Conservation (phyloP, 768 basidiomycete species). For the Psilocybe sp. region DNA sequence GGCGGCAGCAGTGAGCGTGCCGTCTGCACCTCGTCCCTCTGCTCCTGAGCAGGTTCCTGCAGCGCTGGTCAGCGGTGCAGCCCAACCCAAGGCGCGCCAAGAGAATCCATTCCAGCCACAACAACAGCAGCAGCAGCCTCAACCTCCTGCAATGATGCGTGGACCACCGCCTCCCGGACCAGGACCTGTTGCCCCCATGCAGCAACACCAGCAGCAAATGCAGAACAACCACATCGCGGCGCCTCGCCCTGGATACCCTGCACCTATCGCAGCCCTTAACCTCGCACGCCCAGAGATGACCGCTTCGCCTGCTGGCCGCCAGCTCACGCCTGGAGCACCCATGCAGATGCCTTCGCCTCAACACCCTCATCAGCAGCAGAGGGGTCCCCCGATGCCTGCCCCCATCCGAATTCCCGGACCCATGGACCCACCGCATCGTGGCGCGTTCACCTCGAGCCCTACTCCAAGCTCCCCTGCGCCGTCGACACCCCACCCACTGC, state of each 20-base stretch:
- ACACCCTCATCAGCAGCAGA: neutral
- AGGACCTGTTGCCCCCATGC: neutral
- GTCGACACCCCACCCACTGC: constrained; percentile 67
- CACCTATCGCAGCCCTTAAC: constrained; percentile 64
- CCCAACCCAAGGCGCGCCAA: neutral
- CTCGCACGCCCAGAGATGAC: constrained; percentile 47
- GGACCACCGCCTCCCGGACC: neutral
- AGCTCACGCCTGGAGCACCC: constrained; percentile 15
- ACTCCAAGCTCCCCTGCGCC: constrained; percentile 22
- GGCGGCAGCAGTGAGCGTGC: constrained; percentile 14
- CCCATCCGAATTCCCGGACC: constrained; percentile 4
- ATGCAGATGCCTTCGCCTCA: constrained; percentile 2
- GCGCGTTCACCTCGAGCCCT: constrained; percentile 8
- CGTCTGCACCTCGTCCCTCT: neutral
- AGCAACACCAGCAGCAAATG: neutral
- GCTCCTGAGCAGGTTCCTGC: neutral
- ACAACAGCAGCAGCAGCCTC: constrained; percentile 6
- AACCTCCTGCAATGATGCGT: neutral
- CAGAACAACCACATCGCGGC: constrained; percentile 45
- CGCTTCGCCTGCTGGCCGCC: constrained; percentile 32
- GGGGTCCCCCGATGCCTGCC: neutral
- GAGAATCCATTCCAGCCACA: constrained; percentile 1
- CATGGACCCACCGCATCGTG: constrained; percentile 1
- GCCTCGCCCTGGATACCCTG: constrained; percentile 72
- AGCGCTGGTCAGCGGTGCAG: no score